Base-by-base conservation (phyloP, 1,139 yeast species). In the Debaryomyces udenii region DNA sequence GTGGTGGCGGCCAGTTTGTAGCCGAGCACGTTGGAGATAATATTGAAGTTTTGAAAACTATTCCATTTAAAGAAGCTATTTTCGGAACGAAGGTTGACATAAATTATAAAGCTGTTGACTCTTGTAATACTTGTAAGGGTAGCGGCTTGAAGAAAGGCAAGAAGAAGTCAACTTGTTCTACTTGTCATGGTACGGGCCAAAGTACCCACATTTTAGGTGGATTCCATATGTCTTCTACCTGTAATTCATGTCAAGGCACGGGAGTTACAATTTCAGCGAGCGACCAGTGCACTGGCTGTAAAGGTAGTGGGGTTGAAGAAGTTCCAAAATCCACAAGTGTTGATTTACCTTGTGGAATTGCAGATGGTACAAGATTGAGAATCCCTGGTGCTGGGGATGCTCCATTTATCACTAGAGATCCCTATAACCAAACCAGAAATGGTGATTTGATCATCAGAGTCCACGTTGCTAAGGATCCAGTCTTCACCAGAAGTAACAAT, bases 141-240 rank as follows among this genome's bases (percentile, higher is more conserved):
- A 70, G 85, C 18, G 99, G 99, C 3, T 66, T 93, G 65, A 88
- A 91, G 61, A 58, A 73, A 5, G 94, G 94, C 16, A 83, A 82
- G 47, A 76, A 80, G 61, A 86, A 88, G 61, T 70, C 81, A 14
- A 87, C 96, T 0, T 93, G 99, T 73, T 71, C 81, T 2, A 70
- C 88, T 3, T 93, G 99, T 71, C 91, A 90, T 44, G 99, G 99
- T 44, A 79, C 96, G 0, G 99, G 99, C 6, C 86, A 91, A 35
- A 81, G 86, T 17, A 86, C 91, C 16, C 97, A 91, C 56, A 72
- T 81, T 42, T 77, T 90, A 61, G 97, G 96, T 7, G 98, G 98
- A 0, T 94, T 93, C 79, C 97, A 91, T 56, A 90, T 94, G 96
- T 83, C 96, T 2, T 83, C 96, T 3, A 89, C 97, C 10, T 93